Base-by-base conservation (phyloP, 2,329 filamentous ascomycete genomes). In the Falciphora oryzae region DNA sequence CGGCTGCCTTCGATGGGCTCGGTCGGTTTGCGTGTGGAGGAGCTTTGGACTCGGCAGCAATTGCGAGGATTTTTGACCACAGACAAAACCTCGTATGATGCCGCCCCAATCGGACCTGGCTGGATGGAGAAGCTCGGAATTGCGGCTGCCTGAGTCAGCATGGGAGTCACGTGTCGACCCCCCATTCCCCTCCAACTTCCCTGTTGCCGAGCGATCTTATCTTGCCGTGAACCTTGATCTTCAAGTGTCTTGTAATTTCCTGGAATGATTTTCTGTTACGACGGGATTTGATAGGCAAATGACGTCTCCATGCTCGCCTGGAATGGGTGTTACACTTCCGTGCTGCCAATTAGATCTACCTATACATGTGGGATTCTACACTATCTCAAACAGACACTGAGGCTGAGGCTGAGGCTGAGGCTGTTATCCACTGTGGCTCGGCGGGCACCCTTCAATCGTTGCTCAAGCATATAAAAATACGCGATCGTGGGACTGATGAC, bases 81-180 rank as follows among this genome's bases (percentile, higher is more conserved):
- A 38, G 29, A 25, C 56, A 32, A 63, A 63, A 56, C 53, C 32
- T 65, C 60, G 64, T 65, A 63, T 63, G 64, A 65, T 63, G 25
- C 56, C 57, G 38, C 28, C 63, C 62, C 13, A 63, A 64, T 63
- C 32, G 32, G 53, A 32, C 57, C 57, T 63, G 62, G 58, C 58
- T 60, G 28, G 28, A 31, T 32, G 58, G 58, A 38, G 28, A 38
- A 63, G 62, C 62, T 63, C 62, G 62, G 53, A 28, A 44, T 44
- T 58, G 62, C 44, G 8, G 57, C 29, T 35, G 35, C 18, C 44
- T 53, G 61, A 62, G 53, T 63, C 53, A 63, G 31, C 31, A 25
- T 27, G 62, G 35, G n/a, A 35, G 50, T 58, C 62, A 63, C 62
- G 62, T 63, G 61, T 29, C 27, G 18, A 44, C 38, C 44, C 18